Evolutionary conservation across 83 land plant species (phyloP).

Genomic region (Diphasiastrum complanatum): DNA sequence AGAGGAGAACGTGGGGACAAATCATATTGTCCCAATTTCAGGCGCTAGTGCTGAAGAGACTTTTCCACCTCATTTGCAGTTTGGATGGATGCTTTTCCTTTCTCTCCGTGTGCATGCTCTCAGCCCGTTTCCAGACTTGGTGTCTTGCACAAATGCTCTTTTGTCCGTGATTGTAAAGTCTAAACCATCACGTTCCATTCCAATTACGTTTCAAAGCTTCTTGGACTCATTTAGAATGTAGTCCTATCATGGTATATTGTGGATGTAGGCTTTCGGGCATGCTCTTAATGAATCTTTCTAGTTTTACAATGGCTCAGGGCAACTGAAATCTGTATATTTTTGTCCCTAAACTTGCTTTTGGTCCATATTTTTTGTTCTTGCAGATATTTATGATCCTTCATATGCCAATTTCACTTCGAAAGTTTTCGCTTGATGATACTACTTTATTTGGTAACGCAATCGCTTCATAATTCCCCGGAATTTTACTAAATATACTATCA

Average conservation of each 20-base stretch:
- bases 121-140: conserved; percentile 67
- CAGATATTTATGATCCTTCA: conserved; percentile 80
- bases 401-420: conserved; percentile 58
- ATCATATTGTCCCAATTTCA: conserved; percentile 10
- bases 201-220: background rate
- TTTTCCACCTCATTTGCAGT: conserved; percentile 48
- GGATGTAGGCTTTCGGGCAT: no score
- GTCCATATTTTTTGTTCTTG: no score
- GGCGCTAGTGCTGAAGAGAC: conserved; percentile 14
- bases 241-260: no score
- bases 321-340: background rate
- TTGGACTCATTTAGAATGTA: background rate
- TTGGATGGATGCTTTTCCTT: conserved; percentile 95
- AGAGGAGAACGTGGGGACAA: conserved; percentile 20
- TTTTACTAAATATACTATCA: background rate
- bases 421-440: conserved; percentile 42
- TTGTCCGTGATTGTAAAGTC: conserved; percentile 74
- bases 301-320: background rate
- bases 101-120: conserved; percentile 72
- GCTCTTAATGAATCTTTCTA: background rate
- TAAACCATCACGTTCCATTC: no score
- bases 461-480: background rate
- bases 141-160: conserved; percentile 84
- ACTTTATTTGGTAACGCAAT: conserved; percentile 49
- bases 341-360: no score